Evolutionary conservation across 257 asterid species (phyloP).

Genomic region (Striga asiatica): DNA sequence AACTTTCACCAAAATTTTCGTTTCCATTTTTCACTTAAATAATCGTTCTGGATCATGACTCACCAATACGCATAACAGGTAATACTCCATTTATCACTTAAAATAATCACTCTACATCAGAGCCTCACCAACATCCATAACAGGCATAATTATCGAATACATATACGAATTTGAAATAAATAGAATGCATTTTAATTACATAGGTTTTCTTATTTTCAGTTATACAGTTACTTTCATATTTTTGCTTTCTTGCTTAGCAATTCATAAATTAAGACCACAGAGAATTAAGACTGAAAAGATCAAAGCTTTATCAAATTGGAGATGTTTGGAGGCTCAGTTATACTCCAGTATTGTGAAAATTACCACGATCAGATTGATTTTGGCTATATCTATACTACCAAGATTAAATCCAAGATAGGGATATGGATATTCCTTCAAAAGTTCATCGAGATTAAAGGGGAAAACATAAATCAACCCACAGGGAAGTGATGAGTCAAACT

Average conservation of each 20-base stretch:
- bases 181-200: neutral
- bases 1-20: neutral
- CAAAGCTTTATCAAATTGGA: neutral
- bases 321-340: no score
- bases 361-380: no score
- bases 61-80: no score
- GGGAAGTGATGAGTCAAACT: constrained; percentile 2
- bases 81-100: no score
- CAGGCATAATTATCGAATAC: constrained; percentile 1
- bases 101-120: neutral
- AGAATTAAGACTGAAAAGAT: neutral
- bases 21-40: neutral
- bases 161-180: neutral
- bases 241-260: neutral
- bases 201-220: neutral
- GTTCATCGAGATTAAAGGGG: neutral
- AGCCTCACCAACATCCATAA: neutral
- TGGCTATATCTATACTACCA: no score
- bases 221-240: neutral
- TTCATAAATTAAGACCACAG: neutral
- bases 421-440: neutral
- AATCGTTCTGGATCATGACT: no score
- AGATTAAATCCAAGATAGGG: no score
- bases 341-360: no score
- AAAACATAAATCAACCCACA: neutral